Evolutionary conservation across 2,329 filamentous ascomycete genomes (phyloP).

Genomic region (Chaetomiaceae sp.): DNA sequence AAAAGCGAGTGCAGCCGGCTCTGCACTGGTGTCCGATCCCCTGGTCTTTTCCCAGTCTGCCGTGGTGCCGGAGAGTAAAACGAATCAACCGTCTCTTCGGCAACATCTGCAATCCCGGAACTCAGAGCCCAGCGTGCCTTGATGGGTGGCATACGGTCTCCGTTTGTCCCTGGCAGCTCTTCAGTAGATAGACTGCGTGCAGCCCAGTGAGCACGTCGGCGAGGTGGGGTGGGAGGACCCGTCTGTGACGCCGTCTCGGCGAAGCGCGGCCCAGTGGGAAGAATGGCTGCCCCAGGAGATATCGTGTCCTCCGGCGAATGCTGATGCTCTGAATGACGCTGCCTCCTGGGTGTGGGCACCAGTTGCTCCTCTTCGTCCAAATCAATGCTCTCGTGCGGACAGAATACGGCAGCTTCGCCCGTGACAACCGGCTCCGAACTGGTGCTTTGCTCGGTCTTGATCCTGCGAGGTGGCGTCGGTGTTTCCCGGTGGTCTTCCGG

Average conservation of each 20-base stretch:
- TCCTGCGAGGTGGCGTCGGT: constrained; percentile 27
- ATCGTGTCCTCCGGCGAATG: constrained; percentile 1
- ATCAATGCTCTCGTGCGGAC: constrained; percentile 56
- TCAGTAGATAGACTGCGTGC: not conserved
- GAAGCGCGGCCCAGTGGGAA: not conserved
- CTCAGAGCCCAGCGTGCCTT: constrained; percentile 7
- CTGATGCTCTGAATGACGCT: constrained; percentile 14
- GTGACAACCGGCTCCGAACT: constrained; percentile 31
- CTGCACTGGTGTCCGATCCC: not conserved
- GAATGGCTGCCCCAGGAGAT: not conserved
- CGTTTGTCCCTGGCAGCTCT: not conserved
- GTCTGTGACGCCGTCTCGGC: not conserved
- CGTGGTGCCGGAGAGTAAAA: constrained; percentile 6
- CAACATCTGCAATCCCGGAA: constrained; percentile 17
- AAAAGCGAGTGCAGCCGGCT: constrained; percentile 17
- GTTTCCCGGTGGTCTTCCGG: constrained; percentile 26
- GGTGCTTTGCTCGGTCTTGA: constrained; percentile 41
- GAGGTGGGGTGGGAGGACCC: not conserved
- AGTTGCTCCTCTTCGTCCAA: constrained; percentile 46
- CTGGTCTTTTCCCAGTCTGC: not conserved
- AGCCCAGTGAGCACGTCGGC: not conserved
- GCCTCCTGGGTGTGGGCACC: constrained; percentile 42
- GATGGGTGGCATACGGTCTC: not conserved
- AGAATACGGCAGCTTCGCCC: constrained; percentile 30
- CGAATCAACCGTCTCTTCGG: constrained; percentile 15